Evolutionary conservation across 345 rosid species (phyloP).

Genomic region (Eucalyptus curtisii): DNA sequence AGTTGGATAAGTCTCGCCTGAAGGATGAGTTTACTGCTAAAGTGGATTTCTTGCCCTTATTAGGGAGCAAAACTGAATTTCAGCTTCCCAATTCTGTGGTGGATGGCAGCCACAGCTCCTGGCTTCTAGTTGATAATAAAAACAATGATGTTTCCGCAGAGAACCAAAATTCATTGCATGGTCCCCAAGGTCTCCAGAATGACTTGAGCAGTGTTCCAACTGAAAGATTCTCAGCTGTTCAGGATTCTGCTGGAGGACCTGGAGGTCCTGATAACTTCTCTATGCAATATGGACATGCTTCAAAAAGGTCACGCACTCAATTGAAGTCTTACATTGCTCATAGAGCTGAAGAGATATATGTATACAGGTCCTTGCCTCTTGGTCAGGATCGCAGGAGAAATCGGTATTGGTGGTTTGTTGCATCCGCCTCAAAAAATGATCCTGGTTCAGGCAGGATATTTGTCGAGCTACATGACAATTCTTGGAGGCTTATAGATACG

Average conservation of each 20-base stretch:
- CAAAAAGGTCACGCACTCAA: constrained; percentile 82
- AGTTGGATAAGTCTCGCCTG: constrained; percentile 75
- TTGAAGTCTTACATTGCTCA: constrained; percentile 85
- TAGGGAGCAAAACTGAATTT: constrained; percentile 41
- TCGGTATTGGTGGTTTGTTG: constrained; percentile 94
- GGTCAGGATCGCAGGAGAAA: constrained; percentile 98
- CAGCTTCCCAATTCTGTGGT: constrained; percentile 14
- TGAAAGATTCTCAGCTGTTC: constrained; percentile 32
- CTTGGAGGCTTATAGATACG: constrained; percentile 85
- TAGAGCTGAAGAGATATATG: constrained; percentile 87
- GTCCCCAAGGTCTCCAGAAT: constrained; percentile 33
- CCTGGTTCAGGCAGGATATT: constrained; percentile 86
- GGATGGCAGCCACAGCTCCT: constrained; percentile 41
- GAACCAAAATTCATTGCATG: constrained; percentile 34
- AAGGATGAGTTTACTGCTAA: constrained; percentile 53
- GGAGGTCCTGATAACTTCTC: constrained; percentile 38
- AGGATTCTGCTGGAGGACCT: constrained; percentile 33
- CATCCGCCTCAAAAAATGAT: constrained; percentile 79
- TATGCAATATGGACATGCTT: constrained; percentile 50
- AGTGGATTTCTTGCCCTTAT: constrained; percentile 34
- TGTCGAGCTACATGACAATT: constrained; percentile 72
- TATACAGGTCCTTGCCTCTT: constrained; percentile 91
- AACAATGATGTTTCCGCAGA: constrained; percentile 40
- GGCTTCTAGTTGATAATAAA: constrained; percentile 12
- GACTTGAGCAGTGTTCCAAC: constrained; percentile 18